Conservation (phyloP, 345 rosid species). For the Rhodamnia rubescens region DNA sequence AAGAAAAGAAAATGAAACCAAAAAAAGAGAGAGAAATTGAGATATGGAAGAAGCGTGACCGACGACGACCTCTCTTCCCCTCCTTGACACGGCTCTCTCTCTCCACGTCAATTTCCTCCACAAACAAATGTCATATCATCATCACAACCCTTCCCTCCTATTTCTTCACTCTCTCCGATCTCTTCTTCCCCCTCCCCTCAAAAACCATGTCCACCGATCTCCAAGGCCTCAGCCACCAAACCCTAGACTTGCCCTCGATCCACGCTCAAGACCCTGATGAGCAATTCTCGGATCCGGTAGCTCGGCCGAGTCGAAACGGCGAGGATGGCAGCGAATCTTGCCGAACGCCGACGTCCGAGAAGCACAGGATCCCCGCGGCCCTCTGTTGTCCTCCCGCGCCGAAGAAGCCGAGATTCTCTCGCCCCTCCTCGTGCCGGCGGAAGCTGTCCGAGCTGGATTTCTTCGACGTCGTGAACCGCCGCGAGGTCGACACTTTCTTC, state of each 20-base stretch:
- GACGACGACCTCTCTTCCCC: neutral
- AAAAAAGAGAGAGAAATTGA: neutral
- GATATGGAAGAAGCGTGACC: neutral
- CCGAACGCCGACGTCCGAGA: conserved; percentile 12
- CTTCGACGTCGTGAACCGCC: conserved; percentile 19
- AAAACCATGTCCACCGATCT: conserved; percentile 1
- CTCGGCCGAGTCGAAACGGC: neutral
- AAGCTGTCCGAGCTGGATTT: conserved; percentile 26
- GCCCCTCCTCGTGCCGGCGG: conserved; percentile 18
- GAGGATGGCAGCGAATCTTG: neutral
- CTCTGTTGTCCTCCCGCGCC: conserved; percentile 29
- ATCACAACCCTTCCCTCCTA: neutral
- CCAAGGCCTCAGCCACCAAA: neutral
- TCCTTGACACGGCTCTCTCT: neutral
- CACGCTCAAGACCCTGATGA: neutral
- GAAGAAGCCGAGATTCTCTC: conserved; percentile 8
- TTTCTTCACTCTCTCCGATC: neutral
- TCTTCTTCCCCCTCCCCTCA: neutral
- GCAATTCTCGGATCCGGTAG: neutral
- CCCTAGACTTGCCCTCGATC: neutral
- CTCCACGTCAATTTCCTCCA: neutral
- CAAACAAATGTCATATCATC: neutral
- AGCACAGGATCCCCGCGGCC: conserved; percentile 19
- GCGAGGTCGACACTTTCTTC: conserved; percentile 22
- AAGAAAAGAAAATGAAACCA: neutral